phyloP scores from a whole-genome alignment of 2,329 filamentous ascomycete species.

The Pseudogymnoascus pannorum region DNA sequence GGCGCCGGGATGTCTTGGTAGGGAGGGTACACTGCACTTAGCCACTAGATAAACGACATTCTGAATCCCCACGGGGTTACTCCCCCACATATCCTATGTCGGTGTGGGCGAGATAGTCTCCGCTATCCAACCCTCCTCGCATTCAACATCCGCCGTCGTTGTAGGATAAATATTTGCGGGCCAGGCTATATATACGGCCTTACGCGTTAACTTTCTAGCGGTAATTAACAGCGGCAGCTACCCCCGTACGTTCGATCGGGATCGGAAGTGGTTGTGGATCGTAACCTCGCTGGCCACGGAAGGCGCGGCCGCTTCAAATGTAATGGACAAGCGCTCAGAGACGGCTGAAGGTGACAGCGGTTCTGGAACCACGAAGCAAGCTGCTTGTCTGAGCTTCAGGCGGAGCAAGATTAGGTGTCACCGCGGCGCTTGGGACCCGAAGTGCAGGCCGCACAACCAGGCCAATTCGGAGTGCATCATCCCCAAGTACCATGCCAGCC shows the following conservation, averaged over 20 bases:
- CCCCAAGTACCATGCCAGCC: constrained; percentile 64
- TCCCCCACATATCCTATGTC: not conserved
- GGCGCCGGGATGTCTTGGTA: not conserved
- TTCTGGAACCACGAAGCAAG: constrained; percentile 26
- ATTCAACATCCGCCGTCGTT: not conserved
- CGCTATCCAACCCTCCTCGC: not conserved
- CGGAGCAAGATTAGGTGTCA: constrained; percentile 63
- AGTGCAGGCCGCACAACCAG: constrained; percentile 56
- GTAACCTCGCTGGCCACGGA: not conserved
- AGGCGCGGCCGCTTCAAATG: not conserved
- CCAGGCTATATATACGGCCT: not conserved
- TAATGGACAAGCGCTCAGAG: not conserved
- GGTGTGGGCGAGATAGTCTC: not conserved
- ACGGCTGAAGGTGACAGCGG: not conserved
- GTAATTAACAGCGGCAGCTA: not conserved
- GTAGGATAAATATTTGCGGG: not conserved
- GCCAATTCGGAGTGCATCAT: constrained; percentile 56
- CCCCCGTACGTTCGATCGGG: not conserved
- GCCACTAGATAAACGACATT: not conserved
- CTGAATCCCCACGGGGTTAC: not conserved
- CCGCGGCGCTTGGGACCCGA: constrained; percentile 41
- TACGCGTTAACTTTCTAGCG: not conserved
- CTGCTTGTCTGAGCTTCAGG: constrained; percentile 57
- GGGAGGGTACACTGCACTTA: not conserved
- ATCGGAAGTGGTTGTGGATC: not conserved